Conservation (phyloP, 805 yeast species). For the Kuraishia piskuri region DNA sequence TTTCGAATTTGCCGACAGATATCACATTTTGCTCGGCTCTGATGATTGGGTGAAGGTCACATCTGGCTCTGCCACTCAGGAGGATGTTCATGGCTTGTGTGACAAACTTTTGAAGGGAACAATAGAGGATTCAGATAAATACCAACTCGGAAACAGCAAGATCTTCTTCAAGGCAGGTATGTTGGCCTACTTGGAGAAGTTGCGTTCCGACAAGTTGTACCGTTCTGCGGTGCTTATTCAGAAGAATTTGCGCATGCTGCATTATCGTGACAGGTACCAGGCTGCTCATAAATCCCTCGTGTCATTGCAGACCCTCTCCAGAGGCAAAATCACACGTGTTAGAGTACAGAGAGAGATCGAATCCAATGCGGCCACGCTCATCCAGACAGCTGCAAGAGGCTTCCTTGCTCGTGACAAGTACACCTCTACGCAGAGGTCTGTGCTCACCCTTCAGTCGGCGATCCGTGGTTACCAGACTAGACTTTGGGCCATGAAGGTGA, state of each 20-base stretch:
- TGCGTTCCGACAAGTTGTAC: conserved; percentile 71
- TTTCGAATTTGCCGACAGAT: conserved; percentile 85
- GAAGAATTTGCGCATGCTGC: conserved; percentile 62
- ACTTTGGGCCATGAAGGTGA: conserved; percentile 36
- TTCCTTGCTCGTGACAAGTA: conserved; percentile 34
- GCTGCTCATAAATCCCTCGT: conserved; percentile 46
- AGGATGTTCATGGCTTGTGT: conserved; percentile 57
- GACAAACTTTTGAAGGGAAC: conserved; percentile 55
- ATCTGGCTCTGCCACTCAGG: conserved; percentile 40
- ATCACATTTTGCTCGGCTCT: conserved; percentile 74
- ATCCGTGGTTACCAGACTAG: conserved; percentile 49
- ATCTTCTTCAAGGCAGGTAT: conserved; percentile 96
- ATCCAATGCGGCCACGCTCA: conserved; percentile 50
- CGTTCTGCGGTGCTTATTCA: conserved; percentile 79
- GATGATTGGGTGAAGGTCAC: conserved; percentile 56
- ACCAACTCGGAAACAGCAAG: conserved; percentile 88
- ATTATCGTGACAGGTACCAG: conserved; percentile 53
- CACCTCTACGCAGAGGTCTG: conserved; percentile 25
- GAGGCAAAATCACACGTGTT: conserved; percentile 54
- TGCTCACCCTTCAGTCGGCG: conserved; percentile 35
- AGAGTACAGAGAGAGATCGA: conserved; percentile 48
- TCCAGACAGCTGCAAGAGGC: conserved; percentile 66
- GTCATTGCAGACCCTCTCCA: conserved; percentile 48
- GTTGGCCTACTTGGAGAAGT: conserved; percentile 83
- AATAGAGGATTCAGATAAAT: conserved; percentile 58